Base-by-base conservation (phyloP, 257 asterid genomes). In the Capsicum chinense region DNA sequence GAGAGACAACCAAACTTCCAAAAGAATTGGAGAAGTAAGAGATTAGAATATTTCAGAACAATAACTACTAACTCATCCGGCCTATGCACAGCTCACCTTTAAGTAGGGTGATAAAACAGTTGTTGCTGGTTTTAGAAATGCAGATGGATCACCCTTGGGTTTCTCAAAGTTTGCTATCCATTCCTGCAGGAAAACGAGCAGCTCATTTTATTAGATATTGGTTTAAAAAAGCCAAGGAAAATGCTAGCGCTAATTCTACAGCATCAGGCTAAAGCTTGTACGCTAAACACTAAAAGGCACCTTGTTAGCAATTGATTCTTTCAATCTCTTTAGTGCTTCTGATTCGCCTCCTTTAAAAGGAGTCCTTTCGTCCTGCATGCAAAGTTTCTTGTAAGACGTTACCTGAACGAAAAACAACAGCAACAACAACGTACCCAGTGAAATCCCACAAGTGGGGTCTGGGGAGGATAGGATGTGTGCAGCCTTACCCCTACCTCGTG, bases 1-100 rank as follows among this genome's bases (percentile, higher is more conserved):
- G 99, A 96, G 47, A 96, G 93, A 89, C 99, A 96, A 10, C 99
- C 99, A 81, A 96, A 96, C 99, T 96, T 88, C 93, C 92, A 88
- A 84, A 84, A 83, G 80, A 90, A 88, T 87, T 85, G 88, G 88
- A 86, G 58, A 52, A 83, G 63, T 62, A 84, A 76, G 52, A 88
- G 67, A 85, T 91, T 69, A 88, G 89, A 86, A 80, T 80, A 68
- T 66, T 67, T 84, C 59, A 68, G 67, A 63, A 6, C 69, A 67
- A 58, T 58, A 83, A 83, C 79, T 7, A 17, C 81, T 79, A 64
- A 59, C 71, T 64, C 39, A 52, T 56, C 80, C 15, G 14, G 58
- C 57, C 62, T 59, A 44, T 15, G 21, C 33, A 44, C 39, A 56
- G 85, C 96, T 85, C 90, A 96, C 99, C 92, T 96, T 96, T 88